Percentiles rank a stretch among this genome's conserved stretches.
These are phyloP conservation scores for Mrakia frigida DNA, from an alignment of 768 basidiomycete genomes.

Conservation along the genomic window DNA sequence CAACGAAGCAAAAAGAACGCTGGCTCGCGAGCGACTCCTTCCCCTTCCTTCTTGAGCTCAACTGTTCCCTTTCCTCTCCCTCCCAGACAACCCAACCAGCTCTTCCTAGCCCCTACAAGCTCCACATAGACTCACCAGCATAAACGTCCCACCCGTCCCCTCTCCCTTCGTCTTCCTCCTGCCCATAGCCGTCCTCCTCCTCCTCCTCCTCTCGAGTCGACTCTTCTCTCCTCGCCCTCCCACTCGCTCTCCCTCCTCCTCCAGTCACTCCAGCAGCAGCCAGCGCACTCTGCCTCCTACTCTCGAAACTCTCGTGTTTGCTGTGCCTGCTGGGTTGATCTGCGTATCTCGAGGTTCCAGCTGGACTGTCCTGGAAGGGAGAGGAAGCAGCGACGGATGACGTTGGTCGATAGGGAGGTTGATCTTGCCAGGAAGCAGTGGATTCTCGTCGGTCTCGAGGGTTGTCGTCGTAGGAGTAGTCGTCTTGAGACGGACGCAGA, in stretches of 20 bases:
- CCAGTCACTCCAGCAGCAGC: neutral
- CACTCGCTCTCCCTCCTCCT: neutral
- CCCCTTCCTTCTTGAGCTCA: no score
- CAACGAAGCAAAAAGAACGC: no score
- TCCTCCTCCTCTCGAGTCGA: neutral
- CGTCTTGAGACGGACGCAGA: neutral
- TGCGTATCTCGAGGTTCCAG: conserved; percentile 9
- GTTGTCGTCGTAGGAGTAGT: neutral
- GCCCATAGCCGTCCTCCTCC: neutral
- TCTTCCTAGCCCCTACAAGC: neutral
- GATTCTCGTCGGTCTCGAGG: neutral
- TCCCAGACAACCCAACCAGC: neutral
- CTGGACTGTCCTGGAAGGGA: neutral
- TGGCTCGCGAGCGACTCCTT: no score
- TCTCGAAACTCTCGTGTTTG: neutral
- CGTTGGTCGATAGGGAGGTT: neutral
- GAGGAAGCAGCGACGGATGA: neutral
- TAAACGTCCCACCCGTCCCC: conserved; percentile 23
- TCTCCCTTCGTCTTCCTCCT: conserved; percentile 5
- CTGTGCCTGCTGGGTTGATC: no score
- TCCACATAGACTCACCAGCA: conserved; percentile 10
- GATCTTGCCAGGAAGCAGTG: neutral
- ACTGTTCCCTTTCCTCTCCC: neutral
- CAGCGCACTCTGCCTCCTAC: neutral
- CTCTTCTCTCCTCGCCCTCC: neutral